These are phyloP conservation scores for Mimosa bimucronata DNA, from an alignment of 306 rosid species.

Conservation along the genomic window DNA sequence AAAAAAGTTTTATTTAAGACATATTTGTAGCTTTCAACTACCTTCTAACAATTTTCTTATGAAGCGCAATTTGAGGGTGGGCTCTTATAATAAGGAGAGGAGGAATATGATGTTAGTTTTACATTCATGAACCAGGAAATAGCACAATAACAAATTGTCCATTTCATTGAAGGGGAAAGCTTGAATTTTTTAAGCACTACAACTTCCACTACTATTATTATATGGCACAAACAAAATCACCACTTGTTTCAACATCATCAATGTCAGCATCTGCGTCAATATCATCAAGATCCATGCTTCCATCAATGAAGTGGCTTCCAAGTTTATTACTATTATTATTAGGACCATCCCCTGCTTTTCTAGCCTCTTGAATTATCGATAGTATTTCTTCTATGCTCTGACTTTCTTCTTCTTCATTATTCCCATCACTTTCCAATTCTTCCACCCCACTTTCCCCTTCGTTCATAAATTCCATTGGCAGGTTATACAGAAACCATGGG, in stretches of 20 bases:
- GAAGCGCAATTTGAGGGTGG: too few relatives aligned
- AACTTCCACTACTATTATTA: not conserved
- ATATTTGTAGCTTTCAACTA: too few relatives aligned
- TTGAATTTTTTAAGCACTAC: not conserved
- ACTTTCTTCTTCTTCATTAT: not conserved
- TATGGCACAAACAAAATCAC: conserved; percentile 16
- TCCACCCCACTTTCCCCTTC: not conserved
- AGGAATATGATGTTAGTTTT: too few relatives aligned
- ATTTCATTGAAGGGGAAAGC: not conserved
- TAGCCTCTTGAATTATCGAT: conserved; percentile 16
- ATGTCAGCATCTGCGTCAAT: conserved; percentile 14
- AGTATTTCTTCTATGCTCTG: conserved; percentile 16
- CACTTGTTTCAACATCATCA: conserved; percentile 11
- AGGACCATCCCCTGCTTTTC: not conserved
- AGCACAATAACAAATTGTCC: not conserved
- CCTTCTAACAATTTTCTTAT: too few relatives aligned
- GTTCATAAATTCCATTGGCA: conserved; percentile 9
- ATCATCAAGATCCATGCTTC: conserved; percentile 28
- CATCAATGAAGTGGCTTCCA: not conserved
- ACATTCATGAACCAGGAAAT: too few relatives aligned
- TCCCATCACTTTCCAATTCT: not conserved
- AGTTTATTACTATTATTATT: not conserved
- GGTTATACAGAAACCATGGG: not conserved
- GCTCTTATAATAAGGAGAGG: too few relatives aligned
- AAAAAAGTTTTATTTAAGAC: too few relatives aligned